These are phyloP conservation scores for Staphylotrichum longicolle DNA, from an alignment of 495 filamentous ascomycete species.

Conservation along the genomic window DNA sequence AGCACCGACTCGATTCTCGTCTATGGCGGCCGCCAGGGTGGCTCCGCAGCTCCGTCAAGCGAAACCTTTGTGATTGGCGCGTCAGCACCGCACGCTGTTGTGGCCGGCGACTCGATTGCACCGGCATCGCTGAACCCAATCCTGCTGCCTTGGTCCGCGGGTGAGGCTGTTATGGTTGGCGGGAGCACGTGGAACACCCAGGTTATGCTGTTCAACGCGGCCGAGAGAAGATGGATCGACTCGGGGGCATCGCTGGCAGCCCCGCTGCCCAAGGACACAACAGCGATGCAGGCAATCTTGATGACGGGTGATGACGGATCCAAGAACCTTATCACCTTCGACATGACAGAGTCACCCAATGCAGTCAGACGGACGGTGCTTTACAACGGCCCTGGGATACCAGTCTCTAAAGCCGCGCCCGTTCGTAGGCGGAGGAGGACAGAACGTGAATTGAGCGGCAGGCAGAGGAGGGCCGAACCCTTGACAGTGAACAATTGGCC, in stretches of 20 bases:
- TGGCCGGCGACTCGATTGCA: slow-evolving; percentile 52
- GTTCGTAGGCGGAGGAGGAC: slow-evolving; percentile 24
- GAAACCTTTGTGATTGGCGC: slow-evolving; percentile 75
- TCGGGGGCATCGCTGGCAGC: slow-evolving; percentile 60
- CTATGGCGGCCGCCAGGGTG: slow-evolving; percentile 72
- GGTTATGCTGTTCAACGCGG: slow-evolving; percentile 60
- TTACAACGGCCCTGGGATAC: slow-evolving; percentile 44
- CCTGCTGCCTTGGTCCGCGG: slow-evolving; percentile 72
- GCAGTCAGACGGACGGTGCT: slow-evolving; percentile 65
- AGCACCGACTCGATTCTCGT: slow-evolving; percentile 69
- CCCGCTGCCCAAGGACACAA: slow-evolving; percentile 53
- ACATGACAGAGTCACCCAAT: slow-evolving; percentile 76
- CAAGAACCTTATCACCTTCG: slow-evolving; percentile 78
- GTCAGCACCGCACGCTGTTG: slow-evolving; percentile 55
- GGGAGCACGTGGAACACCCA: slow-evolving; percentile 63
- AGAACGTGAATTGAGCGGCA: slow-evolving; percentile 37
- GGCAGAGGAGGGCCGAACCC: slow-evolving; percentile 29
- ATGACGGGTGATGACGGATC: slow-evolving; percentile 71
- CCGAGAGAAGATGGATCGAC: slow-evolving; percentile 56
- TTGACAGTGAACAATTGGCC: slow-evolving; percentile 66
- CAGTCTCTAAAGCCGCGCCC: slow-evolving; percentile 41
- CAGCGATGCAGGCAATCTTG: slow-evolving; percentile 56
- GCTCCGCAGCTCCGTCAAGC: slow-evolving; percentile 53
- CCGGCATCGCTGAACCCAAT: slow-evolving; percentile 66
- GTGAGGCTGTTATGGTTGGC: slow-evolving; percentile 72